Evolutionary conservation across 1,284 basidiomycete species (phyloP).

Genomic region (Ceratobasidium sp.): DNA sequence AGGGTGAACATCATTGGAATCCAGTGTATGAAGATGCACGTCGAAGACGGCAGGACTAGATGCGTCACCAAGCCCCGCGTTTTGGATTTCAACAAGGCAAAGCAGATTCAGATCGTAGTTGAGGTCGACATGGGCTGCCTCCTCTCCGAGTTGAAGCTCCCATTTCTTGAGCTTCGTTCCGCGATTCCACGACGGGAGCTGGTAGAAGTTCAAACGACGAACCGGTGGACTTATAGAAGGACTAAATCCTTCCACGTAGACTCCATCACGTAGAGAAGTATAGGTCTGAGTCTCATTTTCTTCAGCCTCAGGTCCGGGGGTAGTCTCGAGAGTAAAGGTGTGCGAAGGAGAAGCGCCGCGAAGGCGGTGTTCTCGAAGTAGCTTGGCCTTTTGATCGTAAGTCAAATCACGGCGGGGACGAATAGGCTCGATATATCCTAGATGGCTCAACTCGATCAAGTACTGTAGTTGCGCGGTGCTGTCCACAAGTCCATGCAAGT

Average conservation of each 20-base stretch:
- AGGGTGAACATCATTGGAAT: slow-evolving; percentile 13
- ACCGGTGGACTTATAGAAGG: not conserved
- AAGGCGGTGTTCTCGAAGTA: slow-evolving; percentile 5
- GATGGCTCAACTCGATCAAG: slow-evolving; percentile 2
- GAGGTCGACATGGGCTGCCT: slow-evolving; percentile 11
- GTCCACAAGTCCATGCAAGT: slow-evolving; percentile 14
- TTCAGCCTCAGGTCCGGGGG: not conserved
- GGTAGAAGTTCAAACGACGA: slow-evolving; percentile 14
- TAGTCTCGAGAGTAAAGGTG: slow-evolving; percentile 17
- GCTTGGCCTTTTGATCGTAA: slow-evolving; percentile 7
- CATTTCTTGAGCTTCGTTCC: slow-evolving; percentile 15
- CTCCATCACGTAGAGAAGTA: slow-evolving; percentile 4
- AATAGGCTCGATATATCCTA: slow-evolving; percentile 25
- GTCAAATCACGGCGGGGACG: slow-evolving; percentile 19
- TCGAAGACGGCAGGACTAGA: not conserved
- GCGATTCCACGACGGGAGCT: slow-evolving; percentile 22
- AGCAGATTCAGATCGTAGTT: slow-evolving; percentile 17
- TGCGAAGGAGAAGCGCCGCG: slow-evolving; percentile 1
- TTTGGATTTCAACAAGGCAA: not conserved
- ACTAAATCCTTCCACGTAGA: slow-evolving; percentile 18
- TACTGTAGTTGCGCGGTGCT: slow-evolving; percentile 21
- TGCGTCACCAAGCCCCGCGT: not conserved
- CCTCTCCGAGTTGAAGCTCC: slow-evolving; percentile 9
- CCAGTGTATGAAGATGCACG: slow-evolving; percentile 20
- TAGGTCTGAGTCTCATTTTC: not conserved